Conservation (phyloP, 2,329 filamentous ascomycete species). For the Fusarium phyllophilum region DNA sequence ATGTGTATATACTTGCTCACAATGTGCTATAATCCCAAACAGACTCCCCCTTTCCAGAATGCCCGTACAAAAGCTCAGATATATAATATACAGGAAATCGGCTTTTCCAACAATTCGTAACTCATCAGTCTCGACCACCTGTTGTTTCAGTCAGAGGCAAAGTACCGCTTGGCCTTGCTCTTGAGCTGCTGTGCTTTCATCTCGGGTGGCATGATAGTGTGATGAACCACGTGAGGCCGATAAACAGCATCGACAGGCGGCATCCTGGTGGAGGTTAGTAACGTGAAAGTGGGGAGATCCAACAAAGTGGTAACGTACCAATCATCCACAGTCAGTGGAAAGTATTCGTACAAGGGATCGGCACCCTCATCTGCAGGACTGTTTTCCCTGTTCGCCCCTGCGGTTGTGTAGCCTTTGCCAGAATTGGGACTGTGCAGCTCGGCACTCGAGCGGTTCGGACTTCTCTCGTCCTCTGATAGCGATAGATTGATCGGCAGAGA, state of each 20-base stretch:
- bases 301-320: conserved; percentile 62
- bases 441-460: conserved; percentile 61
- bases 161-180: conserved; percentile 77
- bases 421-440: conserved; percentile 63
- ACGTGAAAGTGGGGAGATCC: neutral
- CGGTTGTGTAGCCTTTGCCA: conserved; percentile 51
- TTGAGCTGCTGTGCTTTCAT: conserved; percentile 74
- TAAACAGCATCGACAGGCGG: conserved; percentile 91
- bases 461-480: conserved; percentile 69
- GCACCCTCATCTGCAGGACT: conserved; percentile 79
- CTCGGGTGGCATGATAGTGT: conserved; percentile 77
- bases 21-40: conserved; percentile 7
- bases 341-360: conserved; percentile 93
- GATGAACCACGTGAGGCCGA: conserved; percentile 91
- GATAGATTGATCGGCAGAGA: conserved; percentile 62
- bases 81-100: conserved; percentile 33
- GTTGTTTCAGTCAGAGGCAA: conserved; percentile 66
- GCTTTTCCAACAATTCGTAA: conserved; percentile 35
- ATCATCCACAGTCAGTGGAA: conserved; percentile 89
- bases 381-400: conserved; percentile 57
- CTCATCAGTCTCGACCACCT: conserved; percentile 27
- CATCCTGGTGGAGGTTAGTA: conserved; percentile 64
- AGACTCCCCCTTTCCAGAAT: conserved; percentile 4
- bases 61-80: neutral
- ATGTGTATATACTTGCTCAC: conserved; percentile 3